phyloP scores from a whole-genome alignment of 1,139 yeast species.

The Zygosaccharomyces sapae region DNA sequence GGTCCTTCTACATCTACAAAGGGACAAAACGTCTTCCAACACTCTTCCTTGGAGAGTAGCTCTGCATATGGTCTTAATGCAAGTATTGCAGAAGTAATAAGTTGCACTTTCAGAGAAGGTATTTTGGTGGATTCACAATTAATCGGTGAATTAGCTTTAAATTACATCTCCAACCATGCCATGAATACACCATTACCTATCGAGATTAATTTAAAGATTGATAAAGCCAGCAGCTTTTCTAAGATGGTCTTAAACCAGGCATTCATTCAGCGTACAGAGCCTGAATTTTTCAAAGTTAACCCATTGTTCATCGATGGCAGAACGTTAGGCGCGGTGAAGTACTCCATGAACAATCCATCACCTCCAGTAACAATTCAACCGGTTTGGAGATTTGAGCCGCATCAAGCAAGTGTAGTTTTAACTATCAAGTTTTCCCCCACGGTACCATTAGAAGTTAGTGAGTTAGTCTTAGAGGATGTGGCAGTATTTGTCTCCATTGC shows the following conservation, averaged over 20 bases:
- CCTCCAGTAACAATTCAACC: slow-evolving; percentile 76
- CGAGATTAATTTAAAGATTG: slow-evolving; percentile 37
- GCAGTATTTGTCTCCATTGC: slow-evolving; percentile 63
- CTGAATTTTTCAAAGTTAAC: slow-evolving; percentile 35
- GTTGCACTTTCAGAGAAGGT: slow-evolving; percentile 69
- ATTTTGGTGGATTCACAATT: slow-evolving; percentile 51
- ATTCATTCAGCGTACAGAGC: slow-evolving; percentile 37
- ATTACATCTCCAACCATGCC: slow-evolving; percentile 43
- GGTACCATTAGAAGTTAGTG: slow-evolving; percentile 44
- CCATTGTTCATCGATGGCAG: slow-evolving; percentile 45
- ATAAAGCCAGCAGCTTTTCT: slow-evolving; percentile 32
- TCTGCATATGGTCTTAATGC: slow-evolving; percentile 61
- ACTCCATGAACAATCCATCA: slow-evolving; percentile 47
- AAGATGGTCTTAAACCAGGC: slow-evolving; percentile 39
- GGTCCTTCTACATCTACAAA: slow-evolving; percentile 35
- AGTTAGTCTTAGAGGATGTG: slow-evolving; percentile 53
- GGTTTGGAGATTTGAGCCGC: slow-evolving; percentile 82
- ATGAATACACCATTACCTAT: slow-evolving; percentile 34
- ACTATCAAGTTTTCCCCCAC: slow-evolving; percentile 46
- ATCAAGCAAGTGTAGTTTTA: slow-evolving; percentile 79
- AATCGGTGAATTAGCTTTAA: slow-evolving; percentile 75
- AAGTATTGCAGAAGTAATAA: slow-evolving; percentile 76
- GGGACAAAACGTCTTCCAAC: slow-evolving; percentile 44
- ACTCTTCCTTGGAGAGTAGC: slow-evolving; percentile 40
- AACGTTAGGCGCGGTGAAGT: slow-evolving; percentile 73